Percentiles rank a stretch among this genome's conserved stretches.
Conservation (phyloP, 2,329 filamentous ascomycete genomes). For the Calycina herbarum region DNA sequence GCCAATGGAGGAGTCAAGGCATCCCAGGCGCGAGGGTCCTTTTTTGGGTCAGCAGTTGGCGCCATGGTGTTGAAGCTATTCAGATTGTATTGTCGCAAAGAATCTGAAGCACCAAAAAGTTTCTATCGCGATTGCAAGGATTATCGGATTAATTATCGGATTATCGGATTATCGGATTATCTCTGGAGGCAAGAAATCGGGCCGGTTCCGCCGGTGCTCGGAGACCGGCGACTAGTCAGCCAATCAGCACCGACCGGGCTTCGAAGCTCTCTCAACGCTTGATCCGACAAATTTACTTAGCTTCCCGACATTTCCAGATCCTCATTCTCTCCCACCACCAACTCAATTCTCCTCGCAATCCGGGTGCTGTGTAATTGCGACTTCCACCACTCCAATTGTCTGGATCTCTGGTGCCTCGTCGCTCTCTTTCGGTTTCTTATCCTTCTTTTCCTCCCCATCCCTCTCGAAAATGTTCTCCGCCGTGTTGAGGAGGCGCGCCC, state of each 20-base stretch:
- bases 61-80: constrained; percentile 25
- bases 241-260: constrained; percentile 9
- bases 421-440: constrained; percentile 25
- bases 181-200: neutral
- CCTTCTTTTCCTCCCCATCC: constrained; percentile 12
- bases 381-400: constrained; percentile 30
- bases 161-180: neutral
- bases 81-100: neutral
- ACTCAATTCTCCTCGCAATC: constrained; percentile 13
- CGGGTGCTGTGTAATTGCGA: constrained; percentile 22
- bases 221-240: neutral
- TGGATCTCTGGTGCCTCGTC: constrained; percentile 23
- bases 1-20: constrained; percentile 69
- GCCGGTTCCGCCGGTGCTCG: neutral
- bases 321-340: constrained; percentile 20
- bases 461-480: constrained; percentile 58
- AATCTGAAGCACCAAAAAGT: neutral
- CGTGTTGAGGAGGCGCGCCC: constrained; percentile 61
- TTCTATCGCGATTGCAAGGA: neutral
- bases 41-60: constrained; percentile 39
- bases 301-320: constrained; percentile 18
- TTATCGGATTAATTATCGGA: neutral
- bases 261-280: constrained; percentile 26
- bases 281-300: constrained; percentile 20
- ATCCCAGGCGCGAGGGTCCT: constrained; percentile 61